phyloP scores from a whole-genome alignment of 2,329 filamentous ascomycete genomes.

The Alternaria solani region DNA sequence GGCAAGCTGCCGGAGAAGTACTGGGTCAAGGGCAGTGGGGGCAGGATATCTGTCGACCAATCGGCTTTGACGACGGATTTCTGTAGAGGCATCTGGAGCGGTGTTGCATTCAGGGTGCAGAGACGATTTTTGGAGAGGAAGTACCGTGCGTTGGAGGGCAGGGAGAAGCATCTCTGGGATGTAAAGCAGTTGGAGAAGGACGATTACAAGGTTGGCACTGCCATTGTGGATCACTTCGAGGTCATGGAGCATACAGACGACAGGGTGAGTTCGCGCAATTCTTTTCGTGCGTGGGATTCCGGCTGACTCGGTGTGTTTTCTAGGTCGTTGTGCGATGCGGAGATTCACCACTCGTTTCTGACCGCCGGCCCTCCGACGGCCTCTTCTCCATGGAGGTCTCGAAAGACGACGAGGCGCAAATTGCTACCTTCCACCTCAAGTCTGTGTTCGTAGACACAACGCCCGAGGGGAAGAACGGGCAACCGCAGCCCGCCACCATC shows the following conservation, averaged over 20 bases:
- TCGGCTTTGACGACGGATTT: constrained; percentile 47
- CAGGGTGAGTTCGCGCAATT: constrained; percentile 38
- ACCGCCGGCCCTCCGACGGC: constrained; percentile 45
- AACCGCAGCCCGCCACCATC: constrained; percentile 41
- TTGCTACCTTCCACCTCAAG: constrained; percentile 52
- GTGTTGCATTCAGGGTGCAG: constrained; percentile 48
- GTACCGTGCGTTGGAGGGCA: constrained; percentile 42
- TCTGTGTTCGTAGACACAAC: constrained; percentile 52
- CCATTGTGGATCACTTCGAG: constrained; percentile 53
- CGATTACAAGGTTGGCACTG: constrained; percentile 47
- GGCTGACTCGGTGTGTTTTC: constrained; percentile 12
- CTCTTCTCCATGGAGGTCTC: constrained; percentile 52
- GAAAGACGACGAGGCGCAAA: constrained; percentile 46
- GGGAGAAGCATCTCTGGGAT: constrained; percentile 48
- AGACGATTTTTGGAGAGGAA: constrained; percentile 47
- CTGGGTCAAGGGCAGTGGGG: constrained; percentile 19
- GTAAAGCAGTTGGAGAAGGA: constrained; percentile 43
- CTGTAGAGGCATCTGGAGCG: constrained; percentile 50
- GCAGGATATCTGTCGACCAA: constrained; percentile 36
- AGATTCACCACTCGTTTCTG: constrained; percentile 45
- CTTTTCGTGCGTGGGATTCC: background rate
- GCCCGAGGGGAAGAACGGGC: constrained; percentile 40
- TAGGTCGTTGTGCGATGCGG: constrained; percentile 51
- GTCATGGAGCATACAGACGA: constrained; percentile 47
- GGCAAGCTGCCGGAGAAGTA: constrained; percentile 39